Conservation (phyloP, 345 rosid genomes). For the Nephelium lappaceum region DNA sequence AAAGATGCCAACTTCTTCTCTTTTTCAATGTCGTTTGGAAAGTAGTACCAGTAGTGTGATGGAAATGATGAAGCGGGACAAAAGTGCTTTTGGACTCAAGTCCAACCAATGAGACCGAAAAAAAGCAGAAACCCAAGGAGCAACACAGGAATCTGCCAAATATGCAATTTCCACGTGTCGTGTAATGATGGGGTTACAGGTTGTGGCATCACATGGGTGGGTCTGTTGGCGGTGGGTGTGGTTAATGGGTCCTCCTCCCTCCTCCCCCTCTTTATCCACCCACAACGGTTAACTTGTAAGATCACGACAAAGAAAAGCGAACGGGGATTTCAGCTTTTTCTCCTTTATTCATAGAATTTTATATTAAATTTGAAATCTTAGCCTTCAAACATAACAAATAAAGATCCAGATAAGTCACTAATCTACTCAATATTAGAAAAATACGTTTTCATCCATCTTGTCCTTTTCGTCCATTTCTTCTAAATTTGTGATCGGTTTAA, state of each 20-base stretch:
- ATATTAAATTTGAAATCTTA: too few relatives aligned
- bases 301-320: not conserved
- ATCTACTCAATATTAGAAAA: too few relatives aligned
- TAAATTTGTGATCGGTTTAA: too few relatives aligned
- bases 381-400: too few relatives aligned
- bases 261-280: not conserved
- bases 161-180: slow-evolving; percentile 17
- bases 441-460: too few relatives aligned
- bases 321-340: too few relatives aligned
- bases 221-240: not conserved
- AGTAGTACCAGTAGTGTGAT: not conserved
- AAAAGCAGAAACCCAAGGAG: not conserved
- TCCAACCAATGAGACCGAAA: slow-evolving; percentile 25
- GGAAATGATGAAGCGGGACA: not conserved
- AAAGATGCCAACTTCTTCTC: slow-evolving; percentile 1
- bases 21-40: slow-evolving; percentile 16
- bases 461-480: too few relatives aligned
- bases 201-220: slow-evolving; percentile 31
- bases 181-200: not conserved
- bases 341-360: too few relatives aligned
- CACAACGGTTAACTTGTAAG: not conserved
- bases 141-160: too few relatives aligned
- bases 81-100: slow-evolving; percentile 26
- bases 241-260: not conserved
- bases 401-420: too few relatives aligned